Percentiles rank a stretch among this genome's conserved stretches.
phyloP scores from a whole-genome alignment of 139 green algal species.

The Edaphochlamys debaryana region DNA sequence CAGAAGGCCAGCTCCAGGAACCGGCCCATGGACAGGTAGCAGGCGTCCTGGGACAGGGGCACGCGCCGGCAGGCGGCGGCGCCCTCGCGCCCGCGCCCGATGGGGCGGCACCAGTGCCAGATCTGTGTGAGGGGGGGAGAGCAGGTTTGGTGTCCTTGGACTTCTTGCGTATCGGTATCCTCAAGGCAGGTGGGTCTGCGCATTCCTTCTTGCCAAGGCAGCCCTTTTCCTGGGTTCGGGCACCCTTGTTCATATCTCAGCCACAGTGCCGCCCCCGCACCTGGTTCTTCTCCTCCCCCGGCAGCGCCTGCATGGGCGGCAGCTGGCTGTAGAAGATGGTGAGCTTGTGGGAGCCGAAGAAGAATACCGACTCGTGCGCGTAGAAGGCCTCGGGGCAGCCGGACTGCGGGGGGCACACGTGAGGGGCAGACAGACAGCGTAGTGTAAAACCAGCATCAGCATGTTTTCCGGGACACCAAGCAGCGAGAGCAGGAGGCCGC shows the following conservation, averaged over 20 bases:
- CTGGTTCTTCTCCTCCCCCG: constrained; percentile 66
- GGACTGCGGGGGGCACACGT: background rate
- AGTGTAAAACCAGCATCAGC: background rate
- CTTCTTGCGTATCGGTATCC: no score
- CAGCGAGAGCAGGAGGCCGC: no score
- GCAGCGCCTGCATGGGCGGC: constrained; percentile 60
- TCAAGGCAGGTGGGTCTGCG: no score
- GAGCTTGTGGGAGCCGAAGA: constrained; percentile 31
- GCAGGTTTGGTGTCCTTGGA: no score
- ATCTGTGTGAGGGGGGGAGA: constrained; percentile 40
- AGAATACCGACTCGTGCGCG: constrained; percentile 39
- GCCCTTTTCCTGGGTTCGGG: no score
- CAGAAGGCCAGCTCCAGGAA: constrained; percentile 70
- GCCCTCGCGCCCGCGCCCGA: constrained; percentile 46
- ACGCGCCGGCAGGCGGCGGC: constrained; percentile 53
- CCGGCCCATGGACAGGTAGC: constrained; percentile 78
- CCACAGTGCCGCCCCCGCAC: no score
- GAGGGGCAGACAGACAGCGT: background rate
- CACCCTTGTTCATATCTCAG: no score
- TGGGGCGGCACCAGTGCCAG: constrained; percentile 86
- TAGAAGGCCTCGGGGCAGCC: constrained; percentile 39
- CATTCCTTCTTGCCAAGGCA: no score
- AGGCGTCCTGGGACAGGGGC: constrained; percentile 69
- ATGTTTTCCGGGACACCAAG: background rate
- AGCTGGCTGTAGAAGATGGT: constrained; percentile 44